These are phyloP conservation scores for Fusarium subglutinans DNA, from an alignment of 2,329 filamentous ascomycete genomes.

Conservation along the genomic window DNA sequence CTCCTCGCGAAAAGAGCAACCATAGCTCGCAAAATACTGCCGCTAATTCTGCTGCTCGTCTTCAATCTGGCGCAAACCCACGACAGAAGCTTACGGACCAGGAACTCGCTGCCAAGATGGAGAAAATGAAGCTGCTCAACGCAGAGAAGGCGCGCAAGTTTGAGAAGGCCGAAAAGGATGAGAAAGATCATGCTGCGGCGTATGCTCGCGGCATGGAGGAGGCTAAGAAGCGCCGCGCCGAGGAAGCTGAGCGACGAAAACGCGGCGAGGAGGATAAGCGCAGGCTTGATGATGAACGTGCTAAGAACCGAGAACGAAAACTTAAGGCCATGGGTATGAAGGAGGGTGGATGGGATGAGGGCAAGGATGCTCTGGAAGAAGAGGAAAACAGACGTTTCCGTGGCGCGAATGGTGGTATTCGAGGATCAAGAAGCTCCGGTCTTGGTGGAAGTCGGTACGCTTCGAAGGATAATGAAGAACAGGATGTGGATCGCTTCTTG, in stretches of 20 bases:
- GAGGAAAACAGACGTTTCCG: constrained; percentile 56
- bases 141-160: constrained; percentile 68
- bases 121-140: constrained; percentile 66
- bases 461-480: constrained; percentile 45
- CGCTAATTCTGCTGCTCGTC: constrained; percentile 53
- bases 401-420: constrained; percentile 53
- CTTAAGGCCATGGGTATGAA: constrained; percentile 65
- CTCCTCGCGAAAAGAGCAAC: constrained; percentile 41
- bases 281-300: constrained; percentile 67
- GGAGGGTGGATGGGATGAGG: constrained; percentile 67
- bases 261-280: constrained; percentile 62
- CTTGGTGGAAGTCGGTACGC: constrained; percentile 57
- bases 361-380: constrained; percentile 58
- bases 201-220: constrained; percentile 67
- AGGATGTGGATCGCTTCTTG: constrained; percentile 50
- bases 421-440: constrained; percentile 51
- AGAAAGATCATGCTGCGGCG: constrained; percentile 63
- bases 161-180: constrained; percentile 66
- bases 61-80: constrained; percentile 66
- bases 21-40: constrained; percentile 44
- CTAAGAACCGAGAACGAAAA: constrained; percentile 68
- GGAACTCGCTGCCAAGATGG: constrained; percentile 68
- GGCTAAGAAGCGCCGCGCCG: constrained; percentile 59
- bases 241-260: constrained; percentile 62
- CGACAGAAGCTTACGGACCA: constrained; percentile 68